Evolutionary conservation across 306 rosid genomes (phyloP), one percentile per base, ranked within the genome.

Genomic region (Potentilla sterilis): DNA sequence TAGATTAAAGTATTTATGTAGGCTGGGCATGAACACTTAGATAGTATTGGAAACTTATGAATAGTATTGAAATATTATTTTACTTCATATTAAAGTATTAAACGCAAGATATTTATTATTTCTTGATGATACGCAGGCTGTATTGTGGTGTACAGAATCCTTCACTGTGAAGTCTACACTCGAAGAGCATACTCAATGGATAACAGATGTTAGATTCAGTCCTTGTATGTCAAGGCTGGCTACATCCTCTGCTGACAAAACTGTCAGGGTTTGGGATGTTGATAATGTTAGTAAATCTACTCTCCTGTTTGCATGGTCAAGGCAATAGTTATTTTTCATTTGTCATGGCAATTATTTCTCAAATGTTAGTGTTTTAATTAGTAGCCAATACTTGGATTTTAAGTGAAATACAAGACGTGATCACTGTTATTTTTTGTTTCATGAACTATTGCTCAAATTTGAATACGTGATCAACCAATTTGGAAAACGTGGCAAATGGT

Each of bases 221-320:
- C 90, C 92, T 81, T 88, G 83, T 78, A 72, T 75, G 74, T 78
- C 77, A 51, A 85, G 81, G 74, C 69, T 91, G 69, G 97, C 97
- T 74, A 94, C 98, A 71, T 91, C 97, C 61, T 94, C 98, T 42
- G 89, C 91, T 46, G 96, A 94, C 82, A 86, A 77, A 84, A 88
- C 96, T 76, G 94, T 94, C 79, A 83, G 85, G 85, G 87, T 91
- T 80, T 94, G 97, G 97, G 92, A 88, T 77, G 81, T 72, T 80
- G 96, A 90, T 74, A 86, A 88, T 77, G 98, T 94, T 58, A 83
- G 98, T 84, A 34, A 18, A 41, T 49, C 43, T 64, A 28, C 21
- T 21, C 19, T 58, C 44, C 74, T 72, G 32, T 55, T 77, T 63
- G 32, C 51, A 8, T 47, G 35, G 1, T 54, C 7, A 52, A 19